phyloP scores from a whole-genome alignment of 352 stramenopile genomes.

The Plasmopara viticola region DNA sequence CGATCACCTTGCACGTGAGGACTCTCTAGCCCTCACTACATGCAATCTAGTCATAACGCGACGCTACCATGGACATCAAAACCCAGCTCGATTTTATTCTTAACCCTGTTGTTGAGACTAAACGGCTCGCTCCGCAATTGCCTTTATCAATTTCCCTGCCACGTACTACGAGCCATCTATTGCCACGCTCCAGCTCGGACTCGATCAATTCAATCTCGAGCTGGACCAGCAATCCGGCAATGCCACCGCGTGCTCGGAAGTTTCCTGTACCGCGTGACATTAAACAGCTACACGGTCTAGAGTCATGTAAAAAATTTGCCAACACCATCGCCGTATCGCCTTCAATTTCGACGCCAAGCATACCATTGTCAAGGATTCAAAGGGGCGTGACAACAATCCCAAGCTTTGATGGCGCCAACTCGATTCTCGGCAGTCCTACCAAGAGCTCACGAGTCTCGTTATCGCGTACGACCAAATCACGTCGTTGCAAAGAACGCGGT shows the following conservation, averaged over 20 bases:
- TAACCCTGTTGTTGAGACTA: slow-evolving; percentile 5
- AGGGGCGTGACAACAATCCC: slow-evolving; percentile 14
- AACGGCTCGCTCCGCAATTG: slow-evolving; percentile 1
- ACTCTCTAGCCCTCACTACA: neutral
- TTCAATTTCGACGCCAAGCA: slow-evolving; percentile 16
- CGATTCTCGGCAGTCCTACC: slow-evolving; percentile 25
- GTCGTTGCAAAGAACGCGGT: slow-evolving; percentile 53
- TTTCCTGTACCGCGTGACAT: slow-evolving; percentile 8
- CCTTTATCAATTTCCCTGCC: slow-evolving; percentile 4
- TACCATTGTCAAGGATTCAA: slow-evolving; percentile 15
- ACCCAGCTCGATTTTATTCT: slow-evolving; percentile 23
- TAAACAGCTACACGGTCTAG: slow-evolving; percentile 5
- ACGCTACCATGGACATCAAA: slow-evolving; percentile 27
- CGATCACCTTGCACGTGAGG: neutral
- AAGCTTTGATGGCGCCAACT: slow-evolving; percentile 26
- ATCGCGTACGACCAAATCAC: slow-evolving; percentile 39
- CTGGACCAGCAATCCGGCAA: slow-evolving; percentile 20
- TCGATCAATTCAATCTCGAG: slow-evolving; percentile 27
- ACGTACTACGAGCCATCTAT: slow-evolving; percentile 4
- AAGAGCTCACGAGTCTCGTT: slow-evolving; percentile 3
- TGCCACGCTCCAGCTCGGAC: slow-evolving; percentile 6
- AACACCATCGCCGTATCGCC: slow-evolving; percentile 7
- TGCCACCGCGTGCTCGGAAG: slow-evolving; percentile 7
- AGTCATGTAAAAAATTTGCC: slow-evolving; percentile 15
- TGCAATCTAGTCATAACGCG: slow-evolving; percentile 2